A percentile compares a stretch with the other conserved stretches of the same genome.
phyloP scores from a whole-genome alignment of 208 protist species.

The Leishmania braziliensis region DNA sequence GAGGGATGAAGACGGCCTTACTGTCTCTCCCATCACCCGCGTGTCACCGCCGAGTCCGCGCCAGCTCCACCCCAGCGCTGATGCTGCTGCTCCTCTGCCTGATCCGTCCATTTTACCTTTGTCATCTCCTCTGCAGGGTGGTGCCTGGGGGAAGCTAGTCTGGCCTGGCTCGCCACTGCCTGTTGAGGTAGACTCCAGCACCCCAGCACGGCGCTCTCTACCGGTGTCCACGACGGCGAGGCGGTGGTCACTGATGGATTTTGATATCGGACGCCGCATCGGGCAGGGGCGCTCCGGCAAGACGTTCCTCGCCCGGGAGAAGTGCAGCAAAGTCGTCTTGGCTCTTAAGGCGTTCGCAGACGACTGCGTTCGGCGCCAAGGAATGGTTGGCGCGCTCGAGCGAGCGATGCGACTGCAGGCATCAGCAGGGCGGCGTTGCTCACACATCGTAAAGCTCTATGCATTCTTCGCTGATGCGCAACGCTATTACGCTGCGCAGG shows the following conservation, averaged over 20 bases:
- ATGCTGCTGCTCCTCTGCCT: neutral
- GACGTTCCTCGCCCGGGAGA: conserved; percentile 55
- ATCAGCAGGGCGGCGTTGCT: conserved; percentile 77
- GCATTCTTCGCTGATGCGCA: conserved; percentile 97
- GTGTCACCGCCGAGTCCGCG: neutral
- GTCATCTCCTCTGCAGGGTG: neutral
- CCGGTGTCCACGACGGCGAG: neutral
- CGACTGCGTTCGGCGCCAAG: conserved; percentile 11
- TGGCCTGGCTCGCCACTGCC: neutral
- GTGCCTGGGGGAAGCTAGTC: neutral
- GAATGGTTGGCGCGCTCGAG: conserved; percentile 37
- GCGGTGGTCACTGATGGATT: conserved; percentile 50
- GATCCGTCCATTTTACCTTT: neutral
- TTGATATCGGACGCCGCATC: conserved; percentile 54
- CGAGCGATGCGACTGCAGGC: conserved; percentile 97
- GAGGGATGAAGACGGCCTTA: conserved; percentile 9
- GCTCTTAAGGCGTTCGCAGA: conserved; percentile 61
- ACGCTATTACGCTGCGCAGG: conserved; percentile 96
- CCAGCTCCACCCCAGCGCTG: neutral
- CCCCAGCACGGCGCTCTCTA: neutral
- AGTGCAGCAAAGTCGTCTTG: conserved; percentile 42
- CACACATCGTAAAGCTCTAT: conserved; percentile 95
- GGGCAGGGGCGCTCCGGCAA: conserved; percentile 43
- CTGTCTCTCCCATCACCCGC: conserved; percentile 12
- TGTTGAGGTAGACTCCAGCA: neutral